Base-by-base conservation (phyloP, 352 stramenopile species). In the Elongisporangium anandrum region DNA sequence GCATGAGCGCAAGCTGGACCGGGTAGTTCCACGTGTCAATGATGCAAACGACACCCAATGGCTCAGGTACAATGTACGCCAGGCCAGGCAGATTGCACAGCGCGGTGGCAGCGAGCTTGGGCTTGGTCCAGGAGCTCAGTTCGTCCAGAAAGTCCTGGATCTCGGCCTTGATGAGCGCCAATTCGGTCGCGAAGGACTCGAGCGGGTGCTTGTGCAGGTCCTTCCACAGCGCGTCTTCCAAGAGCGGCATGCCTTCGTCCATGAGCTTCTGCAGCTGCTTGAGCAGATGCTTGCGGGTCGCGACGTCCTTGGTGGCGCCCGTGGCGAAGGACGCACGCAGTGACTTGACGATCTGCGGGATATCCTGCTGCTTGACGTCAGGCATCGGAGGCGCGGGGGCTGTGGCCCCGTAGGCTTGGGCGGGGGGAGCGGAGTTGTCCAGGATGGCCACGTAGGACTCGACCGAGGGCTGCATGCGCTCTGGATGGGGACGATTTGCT, bases 1-100 rank as follows among this genome's bases (percentile, higher is more conserved):
- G 88, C 63, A 81, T 74, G 6, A 98, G 60, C 16, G 75, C 60
- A 45, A 98, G 66, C 17, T 81, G 69, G 16, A 98, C 57, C 0
- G 94, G 94, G 64, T 97, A 98, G 68, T 98, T 98, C 86, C 90
- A 98, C 66, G 87, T 92, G 39, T 83, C 77, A 10, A 98, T 94
- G 72, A 98, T 65, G 24, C 87, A 95, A 7, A 94, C 88, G 21
- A 96, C 85, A 29, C 92, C 88, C 16, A 95, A 70, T 9, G 87
- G 85, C 41, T 95, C 85, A 16, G 63, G 65, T 13, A 74, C 53
- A n/a, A 96, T 64, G 59, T 90, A 91, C 63, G 72, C 82, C 13
- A 71, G 34, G 17, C 83, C 73, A 12, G 83, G 81, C 1, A 90
- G 64, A 62, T 85, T 87, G 9, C 69, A 56, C 47, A 92, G 49